Conservation (phyloP, 2,329 filamentous ascomycete genomes). For the Gaeumannomyces sp. region DNA sequence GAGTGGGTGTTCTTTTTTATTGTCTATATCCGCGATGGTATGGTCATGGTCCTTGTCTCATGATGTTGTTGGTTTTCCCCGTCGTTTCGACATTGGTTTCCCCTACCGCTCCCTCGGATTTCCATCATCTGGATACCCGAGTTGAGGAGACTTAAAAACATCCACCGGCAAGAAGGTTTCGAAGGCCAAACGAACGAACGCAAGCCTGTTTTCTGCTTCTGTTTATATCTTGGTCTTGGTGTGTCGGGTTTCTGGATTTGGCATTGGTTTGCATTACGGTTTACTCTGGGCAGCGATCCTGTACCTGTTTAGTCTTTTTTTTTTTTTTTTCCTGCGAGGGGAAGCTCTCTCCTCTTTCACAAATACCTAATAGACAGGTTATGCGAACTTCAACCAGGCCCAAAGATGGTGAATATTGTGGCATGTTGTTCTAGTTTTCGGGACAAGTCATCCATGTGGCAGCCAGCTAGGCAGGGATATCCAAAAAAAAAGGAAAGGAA, state of each 20-base stretch:
- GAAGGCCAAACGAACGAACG: not conserved
- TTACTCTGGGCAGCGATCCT: not conserved
- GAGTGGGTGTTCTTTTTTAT: not conserved
- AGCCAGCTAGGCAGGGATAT: not conserved
- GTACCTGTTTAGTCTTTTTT: not conserved
- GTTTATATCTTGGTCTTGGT: not conserved
- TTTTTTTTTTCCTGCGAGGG: not conserved
- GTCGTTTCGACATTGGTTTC: not conserved
- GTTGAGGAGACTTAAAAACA: not conserved
- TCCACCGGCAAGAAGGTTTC: not conserved
- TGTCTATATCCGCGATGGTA: not conserved
- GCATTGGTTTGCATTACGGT: constrained; percentile 6
- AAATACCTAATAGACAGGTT: not conserved
- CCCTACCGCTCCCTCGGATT: not conserved
- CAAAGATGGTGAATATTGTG: not conserved
- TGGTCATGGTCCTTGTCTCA: not conserved
- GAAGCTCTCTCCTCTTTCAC: not conserved
- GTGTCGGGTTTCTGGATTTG: not conserved
- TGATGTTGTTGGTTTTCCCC: not conserved
- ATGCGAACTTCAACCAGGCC: not conserved
- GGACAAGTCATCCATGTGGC: no score
- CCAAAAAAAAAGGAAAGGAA: not conserved
- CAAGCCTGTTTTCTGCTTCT: not conserved
- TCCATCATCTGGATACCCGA: no score
- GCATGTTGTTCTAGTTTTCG: no score